phyloP scores from a whole-genome alignment of 345 rosid species.

The Boechera retrofracta region DNA sequence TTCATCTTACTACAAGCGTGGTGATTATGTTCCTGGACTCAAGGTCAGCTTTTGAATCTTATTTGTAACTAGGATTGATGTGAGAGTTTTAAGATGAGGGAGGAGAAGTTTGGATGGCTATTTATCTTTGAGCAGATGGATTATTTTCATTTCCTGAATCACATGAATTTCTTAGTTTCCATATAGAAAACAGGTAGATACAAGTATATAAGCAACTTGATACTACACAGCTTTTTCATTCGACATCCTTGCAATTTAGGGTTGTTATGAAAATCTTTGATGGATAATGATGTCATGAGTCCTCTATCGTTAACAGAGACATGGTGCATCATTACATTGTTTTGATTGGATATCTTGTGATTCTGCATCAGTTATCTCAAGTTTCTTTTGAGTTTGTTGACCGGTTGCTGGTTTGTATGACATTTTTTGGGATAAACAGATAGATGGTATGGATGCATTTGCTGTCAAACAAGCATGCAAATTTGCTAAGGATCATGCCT shows the following conservation, averaged over 20 bases:
- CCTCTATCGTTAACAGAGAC: neutral
- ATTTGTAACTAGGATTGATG: neutral
- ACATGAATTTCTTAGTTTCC: slow-evolving; percentile 12
- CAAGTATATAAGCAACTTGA: neutral
- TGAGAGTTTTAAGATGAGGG: neutral
- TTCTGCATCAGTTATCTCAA: neutral
- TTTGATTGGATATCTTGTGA: neutral
- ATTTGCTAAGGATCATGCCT: slow-evolving; percentile 86
- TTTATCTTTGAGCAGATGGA: neutral
- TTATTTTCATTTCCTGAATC: slow-evolving; percentile 5
- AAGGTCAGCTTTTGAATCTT: slow-evolving; percentile 61
- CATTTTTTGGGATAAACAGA: slow-evolving; percentile 47
- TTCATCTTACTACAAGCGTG: slow-evolving; percentile 91
- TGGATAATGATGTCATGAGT: neutral
- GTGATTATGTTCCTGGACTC: slow-evolving; percentile 97
- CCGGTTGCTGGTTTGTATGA: neutral
- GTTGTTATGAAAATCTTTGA: neutral
- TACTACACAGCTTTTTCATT: neutral
- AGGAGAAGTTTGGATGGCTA: neutral
- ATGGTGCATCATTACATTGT: neutral
- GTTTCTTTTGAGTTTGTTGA: slow-evolving; percentile 17
- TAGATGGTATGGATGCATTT: slow-evolving; percentile 97
- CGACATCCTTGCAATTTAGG: neutral
- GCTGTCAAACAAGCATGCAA: slow-evolving; percentile 98
- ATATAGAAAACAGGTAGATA: neutral